Conservation (phyloP, 116 monocot species). For the Posidonia oceanica region DNA sequence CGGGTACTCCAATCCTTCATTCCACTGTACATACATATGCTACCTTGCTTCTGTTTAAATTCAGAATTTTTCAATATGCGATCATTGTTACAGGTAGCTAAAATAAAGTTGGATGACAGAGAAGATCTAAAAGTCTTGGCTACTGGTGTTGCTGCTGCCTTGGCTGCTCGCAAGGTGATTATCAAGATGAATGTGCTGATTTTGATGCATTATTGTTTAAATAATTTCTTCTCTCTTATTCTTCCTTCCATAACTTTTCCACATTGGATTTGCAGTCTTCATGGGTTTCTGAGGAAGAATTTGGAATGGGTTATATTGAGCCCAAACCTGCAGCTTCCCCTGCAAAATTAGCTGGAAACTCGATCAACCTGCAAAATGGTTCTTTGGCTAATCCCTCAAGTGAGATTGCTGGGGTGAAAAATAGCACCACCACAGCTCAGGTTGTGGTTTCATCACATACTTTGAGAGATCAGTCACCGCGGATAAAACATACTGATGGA, state of each 20-base stretch:
- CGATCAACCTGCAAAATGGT: constrained; percentile 19
- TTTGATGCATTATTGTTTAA: neutral
- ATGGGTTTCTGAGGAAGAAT: constrained; percentile 95
- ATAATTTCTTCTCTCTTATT: neutral
- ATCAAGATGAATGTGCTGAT: neutral
- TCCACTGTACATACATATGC: neutral
- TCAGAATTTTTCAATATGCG: neutral
- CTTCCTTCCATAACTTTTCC: constrained; percentile 3
- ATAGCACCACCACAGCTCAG: constrained; percentile 19
- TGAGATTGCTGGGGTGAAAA: constrained; percentile 22
- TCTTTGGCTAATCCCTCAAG: constrained; percentile 11
- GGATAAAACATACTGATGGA: constrained; percentile 35
- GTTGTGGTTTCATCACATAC: constrained; percentile 12
- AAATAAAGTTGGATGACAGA: constrained; percentile 88
- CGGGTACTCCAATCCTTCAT: constrained; percentile 28
- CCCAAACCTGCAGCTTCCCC: constrained; percentile 46
- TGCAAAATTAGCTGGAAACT: constrained; percentile 31
- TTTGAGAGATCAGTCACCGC: constrained; percentile 26
- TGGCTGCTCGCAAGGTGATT: constrained; percentile 91
- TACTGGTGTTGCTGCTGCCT: constrained; percentile 89
- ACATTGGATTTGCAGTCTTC: constrained; percentile 38
- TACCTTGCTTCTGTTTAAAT: neutral
- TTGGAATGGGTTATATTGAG: constrained; percentile 83
- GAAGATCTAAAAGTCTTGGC: constrained; percentile 97
- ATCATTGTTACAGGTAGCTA: constrained; percentile 40